These are phyloP conservation scores for Candida khao-thaluensis DNA, from an alignment of 805 yeast species.

Conservation along the genomic window DNA sequence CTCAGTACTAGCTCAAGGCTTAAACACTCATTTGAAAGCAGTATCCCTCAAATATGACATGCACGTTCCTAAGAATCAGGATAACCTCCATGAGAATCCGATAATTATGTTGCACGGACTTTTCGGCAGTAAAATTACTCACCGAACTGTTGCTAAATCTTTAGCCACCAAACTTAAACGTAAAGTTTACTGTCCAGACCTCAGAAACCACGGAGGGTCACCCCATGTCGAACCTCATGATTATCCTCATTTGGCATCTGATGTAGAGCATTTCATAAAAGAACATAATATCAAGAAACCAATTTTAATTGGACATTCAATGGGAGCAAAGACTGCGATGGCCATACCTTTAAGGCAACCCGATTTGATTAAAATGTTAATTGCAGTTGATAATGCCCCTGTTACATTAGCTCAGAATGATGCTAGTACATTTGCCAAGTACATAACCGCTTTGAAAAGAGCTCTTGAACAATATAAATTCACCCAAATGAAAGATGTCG, in stretches of 20 bases:
- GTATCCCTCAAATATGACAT: conserved; percentile 58
- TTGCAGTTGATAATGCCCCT: conserved; percentile 91
- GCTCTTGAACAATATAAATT: conserved; percentile 50
- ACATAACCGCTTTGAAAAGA: conserved; percentile 59
- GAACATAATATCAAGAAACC: conserved; percentile 41
- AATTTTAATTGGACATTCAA: conserved; percentile 74
- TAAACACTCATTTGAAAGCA: conserved; percentile 40
- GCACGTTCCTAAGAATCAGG: conserved; percentile 27
- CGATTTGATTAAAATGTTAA: conserved; percentile 55
- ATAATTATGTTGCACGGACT: conserved; percentile 83
- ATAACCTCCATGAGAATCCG: conserved; percentile 47
- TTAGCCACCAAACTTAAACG: conserved; percentile 48
- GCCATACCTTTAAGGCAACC: conserved; percentile 73
- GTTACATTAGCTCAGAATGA: conserved; percentile 51
- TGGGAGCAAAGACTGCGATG: conserved; percentile 97
- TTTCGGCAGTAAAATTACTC: conserved; percentile 82
- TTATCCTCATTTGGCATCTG: conserved; percentile 80
- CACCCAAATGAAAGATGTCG: conserved; percentile 63
- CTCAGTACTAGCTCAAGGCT: conserved; percentile 28
- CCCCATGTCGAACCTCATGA: conserved; percentile 74
- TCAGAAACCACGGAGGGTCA: conserved; percentile 91
- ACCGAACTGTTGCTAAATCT: conserved; percentile 71
- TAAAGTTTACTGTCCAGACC: conserved; percentile 68
- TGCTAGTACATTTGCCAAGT: conserved; percentile 59
- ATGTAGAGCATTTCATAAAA: conserved; percentile 69